Base-by-base conservation (phyloP, 2,329 filamentous ascomycete species). In the Aspergillus melleus region DNA sequence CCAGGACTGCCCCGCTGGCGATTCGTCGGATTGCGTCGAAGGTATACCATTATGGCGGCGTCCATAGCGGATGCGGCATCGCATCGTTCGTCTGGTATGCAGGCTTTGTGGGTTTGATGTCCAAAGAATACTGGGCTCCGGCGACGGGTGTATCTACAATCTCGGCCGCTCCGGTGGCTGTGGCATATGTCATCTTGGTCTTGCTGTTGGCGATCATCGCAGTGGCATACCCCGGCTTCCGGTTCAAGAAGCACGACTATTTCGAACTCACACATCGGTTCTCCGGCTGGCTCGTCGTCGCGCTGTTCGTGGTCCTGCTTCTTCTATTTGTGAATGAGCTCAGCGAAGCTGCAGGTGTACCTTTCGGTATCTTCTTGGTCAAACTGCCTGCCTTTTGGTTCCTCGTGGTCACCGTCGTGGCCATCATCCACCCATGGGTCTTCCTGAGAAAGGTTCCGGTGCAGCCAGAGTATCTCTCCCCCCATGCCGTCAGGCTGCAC, bases 261-360 rank as follows among this genome's bases (percentile, higher is more conserved):
- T 92, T 91, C 70, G 90, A 92, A 76, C 76, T 84, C 52, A 83
- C 84, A 51, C 90, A 92, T 74, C 87, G 90, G 52, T 92, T 90
- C 72, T 83, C 83, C 5, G 90, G 89, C n/a, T 92, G 90, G 90
- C 79, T 82, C 11, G 80, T 85, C 10, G 78, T 92, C 6, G 79
- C 76, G 1, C 75, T 91, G 32, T 88, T 92, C 70, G 89, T 90
- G 84, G 81, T 77, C 0, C 84, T 89, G 60, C 81, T 84, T 9
- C 70, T 90, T 47, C 75, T 90, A 10, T 76, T 84, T 36, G 76
- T 81, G n/a, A 75, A 82, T 54, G 72, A 79, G 42, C 72, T 76
- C n/a, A 70, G 76, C 19, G 66, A 67, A 14, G 71, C 73, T 20
- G 59, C 72, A 14, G 63, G 78, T 3, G 69, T 72, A 44, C 66